Evolutionary conservation across 768 basidiomycete genomes (phyloP).

Genomic region (Mrakia gelida): DNA sequence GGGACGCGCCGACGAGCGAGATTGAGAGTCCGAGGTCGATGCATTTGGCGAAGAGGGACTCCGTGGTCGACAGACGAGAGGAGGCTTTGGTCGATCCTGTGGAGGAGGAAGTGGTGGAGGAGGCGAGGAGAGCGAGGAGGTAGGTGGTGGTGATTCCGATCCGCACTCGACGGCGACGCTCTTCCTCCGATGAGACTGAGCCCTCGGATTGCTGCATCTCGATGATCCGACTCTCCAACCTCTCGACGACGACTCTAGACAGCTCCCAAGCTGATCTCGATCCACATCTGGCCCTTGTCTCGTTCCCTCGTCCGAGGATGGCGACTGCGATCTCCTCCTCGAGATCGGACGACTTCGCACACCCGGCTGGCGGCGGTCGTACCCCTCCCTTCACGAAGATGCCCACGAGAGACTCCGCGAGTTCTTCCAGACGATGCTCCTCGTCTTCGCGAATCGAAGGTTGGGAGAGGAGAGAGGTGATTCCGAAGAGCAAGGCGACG

Average conservation of each 20-base stretch:
- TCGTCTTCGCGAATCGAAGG: not conserved
- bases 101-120: not conserved
- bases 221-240: not conserved
- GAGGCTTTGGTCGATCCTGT: not conserved
- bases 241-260: not conserved
- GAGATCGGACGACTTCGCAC: not conserved
- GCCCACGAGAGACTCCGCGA: slow-evolving; percentile 4
- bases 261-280: slow-evolving; percentile 4
- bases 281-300: not conserved
- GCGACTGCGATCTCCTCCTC: not conserved
- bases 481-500: not conserved
- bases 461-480: not conserved
- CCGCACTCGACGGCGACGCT: not conserved
- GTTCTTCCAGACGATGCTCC: not conserved
- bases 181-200: no score
- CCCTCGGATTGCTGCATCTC: not conserved
- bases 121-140: slow-evolving; percentile 24
- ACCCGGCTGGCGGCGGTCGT: not conserved
- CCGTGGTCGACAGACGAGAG: not conserved
- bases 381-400: slow-evolving; percentile 22
- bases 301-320: not conserved
- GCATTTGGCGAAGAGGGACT: slow-evolving; percentile 6
- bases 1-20: not conserved
- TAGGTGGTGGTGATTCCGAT: slow-evolving; percentile 14
- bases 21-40: slow-evolving; percentile 9